A percentile compares a stretch with the other conserved stretches of the same genome.
These are phyloP conservation scores for Leersia perrieri DNA, from an alignment of 176 grass and related monocot genomes.

Conservation along the genomic window DNA sequence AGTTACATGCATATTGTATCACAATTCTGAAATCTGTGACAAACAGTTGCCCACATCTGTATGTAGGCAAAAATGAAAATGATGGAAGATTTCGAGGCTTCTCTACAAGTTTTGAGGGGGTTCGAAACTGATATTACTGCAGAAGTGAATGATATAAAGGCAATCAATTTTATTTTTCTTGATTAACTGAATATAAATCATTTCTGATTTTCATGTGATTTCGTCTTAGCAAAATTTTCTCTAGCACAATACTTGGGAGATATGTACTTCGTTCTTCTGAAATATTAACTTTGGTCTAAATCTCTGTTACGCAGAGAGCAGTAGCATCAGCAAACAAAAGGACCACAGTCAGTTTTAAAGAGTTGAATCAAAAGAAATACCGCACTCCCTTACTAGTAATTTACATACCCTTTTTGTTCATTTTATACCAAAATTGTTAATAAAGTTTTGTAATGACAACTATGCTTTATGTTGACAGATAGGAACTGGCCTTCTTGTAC, in stretches of 20 bases:
- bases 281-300: neutral
- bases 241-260: neutral
- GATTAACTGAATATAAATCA: neutral
- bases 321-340: conserved; percentile 71
- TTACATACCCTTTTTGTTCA: neutral
- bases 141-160: conserved; percentile 96
- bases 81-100: conserved; percentile 81
- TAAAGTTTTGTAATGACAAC: neutral
- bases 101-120: conserved; percentile 93
- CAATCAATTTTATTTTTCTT: conserved; percentile 12
- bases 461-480: conserved; percentile 39
- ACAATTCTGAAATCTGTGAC: conserved; percentile 9
- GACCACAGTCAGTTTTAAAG: conserved; percentile 69
- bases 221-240: neutral
- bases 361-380: conserved; percentile 88
- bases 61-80: conserved; percentile 90
- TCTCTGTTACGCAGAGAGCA: conserved; percentile 54
- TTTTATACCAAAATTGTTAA: neutral
- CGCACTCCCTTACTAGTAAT: conserved; percentile 68
- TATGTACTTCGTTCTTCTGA: neutral
- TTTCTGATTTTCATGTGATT: neutral
- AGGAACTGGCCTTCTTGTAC: conserved; percentile 71
- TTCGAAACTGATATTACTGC: conserved; percentile 85
- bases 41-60: neutral
- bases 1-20: neutral